A percentile compares a stretch with the other conserved stretches of the same genome.
phyloP scores from a whole-genome alignment of 257 asterid genomes.

The Cordia subcordata region DNA sequence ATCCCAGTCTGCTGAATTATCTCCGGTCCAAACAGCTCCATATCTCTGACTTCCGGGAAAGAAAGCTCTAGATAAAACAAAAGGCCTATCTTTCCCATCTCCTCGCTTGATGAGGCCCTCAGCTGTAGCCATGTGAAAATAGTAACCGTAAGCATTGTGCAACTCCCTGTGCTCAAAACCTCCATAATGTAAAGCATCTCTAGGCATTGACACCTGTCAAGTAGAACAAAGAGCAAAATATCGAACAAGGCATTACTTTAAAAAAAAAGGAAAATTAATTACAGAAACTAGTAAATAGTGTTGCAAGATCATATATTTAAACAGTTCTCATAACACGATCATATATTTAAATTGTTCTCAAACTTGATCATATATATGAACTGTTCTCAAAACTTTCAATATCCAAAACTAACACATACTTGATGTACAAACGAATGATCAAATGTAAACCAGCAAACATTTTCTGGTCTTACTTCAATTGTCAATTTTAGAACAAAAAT shows the following conservation, averaged over 20 bases:
- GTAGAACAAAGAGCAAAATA: background rate
- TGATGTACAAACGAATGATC: too few species aligned
- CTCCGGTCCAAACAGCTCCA: conserved; percentile 99
- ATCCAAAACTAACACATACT: too few species aligned
- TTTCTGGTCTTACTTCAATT: too few species aligned
- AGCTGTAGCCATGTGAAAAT: conserved; percentile 94
- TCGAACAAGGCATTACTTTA: background rate
- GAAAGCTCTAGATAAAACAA: conserved; percentile 91
- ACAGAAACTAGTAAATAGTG: too few species aligned
- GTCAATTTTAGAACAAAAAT: too few species aligned
- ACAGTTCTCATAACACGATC: too few species aligned
- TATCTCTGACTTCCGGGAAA: conserved; percentile 91
- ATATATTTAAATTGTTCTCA: too few species aligned
- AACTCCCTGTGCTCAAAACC: conserved; percentile 88
- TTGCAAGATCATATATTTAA: too few species aligned
- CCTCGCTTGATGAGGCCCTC: conserved; percentile 86
- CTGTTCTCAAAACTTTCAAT: too few species aligned
- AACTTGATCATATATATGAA: too few species aligned
- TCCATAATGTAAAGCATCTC: conserved; percentile 87
- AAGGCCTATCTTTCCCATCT: conserved; percentile 84
- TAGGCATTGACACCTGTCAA: conserved; percentile 80
- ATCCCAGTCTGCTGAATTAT: conserved; percentile 98
- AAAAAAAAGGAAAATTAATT: too few species aligned
- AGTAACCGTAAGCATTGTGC: conserved; percentile 94
- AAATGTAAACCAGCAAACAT: too few species aligned